Evolutionary conservation across 2,329 filamentous ascomycete species (phyloP), one percentile per base, ranked within the genome.

Genomic region (Lachnellula willkommii): DNA sequence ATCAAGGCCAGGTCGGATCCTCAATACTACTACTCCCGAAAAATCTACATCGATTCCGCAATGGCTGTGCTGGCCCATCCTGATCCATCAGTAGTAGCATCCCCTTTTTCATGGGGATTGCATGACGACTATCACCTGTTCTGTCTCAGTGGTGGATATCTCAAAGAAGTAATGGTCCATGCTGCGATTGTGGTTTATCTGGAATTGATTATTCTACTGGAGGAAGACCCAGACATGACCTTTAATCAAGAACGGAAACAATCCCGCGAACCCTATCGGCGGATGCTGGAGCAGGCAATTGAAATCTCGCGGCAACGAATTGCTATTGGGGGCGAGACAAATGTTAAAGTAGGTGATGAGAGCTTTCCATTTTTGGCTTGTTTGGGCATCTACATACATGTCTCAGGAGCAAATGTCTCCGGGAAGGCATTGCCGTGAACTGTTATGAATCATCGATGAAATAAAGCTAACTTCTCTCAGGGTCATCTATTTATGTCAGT

Each of bases 1-100:
- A 66, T 66, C 39, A 68, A 72, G 56, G 74, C 77, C 9, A 70
- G 66, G 5, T 60, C 63, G 1, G 73, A 80, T 50, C 78, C 76
- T 0, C 56, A 74, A 4, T 82, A 75, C 61, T 72, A 79, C 59
- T 79, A 75, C 67, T 81, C 78, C 0, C 71, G 74, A 36, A 79
- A 77, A 56, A 67, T 74, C 7, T 76, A 73, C 57, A 57, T 80
- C 2, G 79, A 82, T 37, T 64, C 71, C 2, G 71, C 74, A 15
- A 64, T 75, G 9, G 58, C 56, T 2, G 58, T 66, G 42, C 45
- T 61, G 8, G 47, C 50, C n/a, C 57, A 65, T 42, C 51, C 58
- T 5, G 49, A 56, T 20, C 20, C 50, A 7, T 22, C 47, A 5
- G 49, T 54, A 37, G 17, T 17, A n/a, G 17, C 26, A 39, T 28